These are phyloP conservation scores for Amorphotheca resinae DNA, from an alignment of 495 filamentous ascomycete species.

Conservation along the genomic window DNA sequence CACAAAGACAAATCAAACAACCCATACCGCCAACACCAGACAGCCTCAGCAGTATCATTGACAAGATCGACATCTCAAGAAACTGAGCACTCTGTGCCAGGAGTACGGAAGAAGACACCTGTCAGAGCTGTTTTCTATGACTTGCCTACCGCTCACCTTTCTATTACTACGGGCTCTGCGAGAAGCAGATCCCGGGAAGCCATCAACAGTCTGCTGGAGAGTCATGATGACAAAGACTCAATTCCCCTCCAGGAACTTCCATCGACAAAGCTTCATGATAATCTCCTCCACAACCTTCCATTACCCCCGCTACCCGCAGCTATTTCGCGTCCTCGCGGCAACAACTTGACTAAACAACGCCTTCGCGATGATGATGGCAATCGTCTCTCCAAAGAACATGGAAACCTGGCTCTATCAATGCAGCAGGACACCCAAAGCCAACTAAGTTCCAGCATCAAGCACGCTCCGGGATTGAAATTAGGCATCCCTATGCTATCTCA, in stretches of 20 bases:
- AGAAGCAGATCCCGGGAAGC: neutral
- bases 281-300: neutral
- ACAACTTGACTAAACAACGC: too few relatives aligned
- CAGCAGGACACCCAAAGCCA: too few relatives aligned
- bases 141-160: constrained; percentile 11
- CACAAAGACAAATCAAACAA: too few relatives aligned
- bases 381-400: too few relatives aligned
- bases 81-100: neutral
- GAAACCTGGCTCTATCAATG: too few relatives aligned
- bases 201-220: neutral
- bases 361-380: too few relatives aligned
- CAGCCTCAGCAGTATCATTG: neutral
- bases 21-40: neutral
- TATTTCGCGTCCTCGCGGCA: too few relatives aligned
- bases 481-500: too few relatives aligned
- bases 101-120: neutral
- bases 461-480: too few relatives aligned
- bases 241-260: constrained; percentile 12
- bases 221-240: neutral
- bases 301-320: constrained; percentile 2
- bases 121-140: constrained; percentile 15
- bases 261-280: neutral
- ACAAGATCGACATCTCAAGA: neutral
- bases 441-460: too few relatives aligned
- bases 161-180: constrained; percentile 14